Evolutionary conservation across 306 rosid genomes (phyloP).

Genomic region (Castanea mollissima): DNA sequence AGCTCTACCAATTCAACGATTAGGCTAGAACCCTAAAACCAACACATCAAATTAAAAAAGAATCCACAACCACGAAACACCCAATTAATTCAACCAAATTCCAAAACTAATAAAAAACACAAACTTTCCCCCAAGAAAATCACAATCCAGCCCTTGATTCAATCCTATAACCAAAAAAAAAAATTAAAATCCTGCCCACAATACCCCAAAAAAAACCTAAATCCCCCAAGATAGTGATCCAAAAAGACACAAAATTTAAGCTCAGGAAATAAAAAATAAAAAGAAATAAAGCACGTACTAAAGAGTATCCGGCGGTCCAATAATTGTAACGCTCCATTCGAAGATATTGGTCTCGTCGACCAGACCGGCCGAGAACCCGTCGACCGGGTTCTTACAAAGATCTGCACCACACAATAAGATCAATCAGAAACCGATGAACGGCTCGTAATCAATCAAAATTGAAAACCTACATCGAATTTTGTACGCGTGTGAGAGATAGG

Average conservation of each 20-base stretch:
- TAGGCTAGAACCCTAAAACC: conserved; percentile 6
- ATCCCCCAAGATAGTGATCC: conserved; percentile 1
- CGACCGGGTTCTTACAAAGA: conserved; percentile 95
- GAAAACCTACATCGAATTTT: background rate
- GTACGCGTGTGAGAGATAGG: background rate
- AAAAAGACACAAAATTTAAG: conserved; percentile 3
- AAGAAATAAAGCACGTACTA: conserved; percentile 46
- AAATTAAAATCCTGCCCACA: background rate
- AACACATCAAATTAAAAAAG: background rate
- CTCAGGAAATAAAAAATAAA: background rate
- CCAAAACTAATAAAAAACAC: background rate
- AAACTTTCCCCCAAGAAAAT: background rate
- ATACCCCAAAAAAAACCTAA: conserved; percentile 10
- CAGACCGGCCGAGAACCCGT: conserved; percentile 95
- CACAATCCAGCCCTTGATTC: conserved; percentile 21
- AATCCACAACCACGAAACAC: conserved; percentile 3
- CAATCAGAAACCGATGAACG: conserved; percentile 1
- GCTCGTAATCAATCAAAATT: conserved; percentile 27
- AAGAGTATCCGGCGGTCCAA: conserved; percentile 99
- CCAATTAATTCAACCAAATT: conserved; percentile 9
- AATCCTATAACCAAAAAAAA: conserved; percentile 8
- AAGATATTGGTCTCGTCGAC: conserved; percentile 86
- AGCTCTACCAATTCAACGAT: background rate
- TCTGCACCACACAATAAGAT: conserved; percentile 40
- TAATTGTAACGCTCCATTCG: conserved; percentile 98